A percentile compares a stretch with the other conserved stretches of the same genome.
Conservation (phyloP, 2,329 filamentous ascomycete species). For the Talaromyces verruculosus region DNA sequence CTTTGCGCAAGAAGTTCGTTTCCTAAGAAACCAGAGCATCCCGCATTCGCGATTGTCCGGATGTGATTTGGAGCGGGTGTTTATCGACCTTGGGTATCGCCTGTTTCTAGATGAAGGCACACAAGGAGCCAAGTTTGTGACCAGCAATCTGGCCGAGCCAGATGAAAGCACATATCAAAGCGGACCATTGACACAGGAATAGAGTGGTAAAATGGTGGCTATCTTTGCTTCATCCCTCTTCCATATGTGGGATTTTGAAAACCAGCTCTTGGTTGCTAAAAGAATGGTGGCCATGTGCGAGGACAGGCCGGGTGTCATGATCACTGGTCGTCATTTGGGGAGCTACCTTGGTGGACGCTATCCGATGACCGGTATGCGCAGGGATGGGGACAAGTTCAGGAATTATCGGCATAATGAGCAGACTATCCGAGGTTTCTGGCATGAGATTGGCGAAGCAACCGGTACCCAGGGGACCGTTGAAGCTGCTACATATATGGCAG, state of each 20-base stretch:
- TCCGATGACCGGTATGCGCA: constrained; percentile 16
- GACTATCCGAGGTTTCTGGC: constrained; percentile 24
- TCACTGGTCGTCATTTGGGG: constrained; percentile 24
- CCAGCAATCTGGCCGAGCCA: constrained; percentile 43
- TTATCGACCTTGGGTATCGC: constrained; percentile 59
- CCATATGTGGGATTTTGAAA: constrained; percentile 26
- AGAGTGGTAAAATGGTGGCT: constrained; percentile 22
- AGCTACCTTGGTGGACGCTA: constrained; percentile 23
- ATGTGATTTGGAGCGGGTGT: constrained; percentile 49
- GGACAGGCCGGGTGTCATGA: constrained; percentile 21
- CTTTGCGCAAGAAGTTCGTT: constrained; percentile 25
- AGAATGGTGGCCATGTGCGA: constrained; percentile 23
- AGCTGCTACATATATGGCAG: constrained; percentile 18
- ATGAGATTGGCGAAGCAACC: constrained; percentile 21
- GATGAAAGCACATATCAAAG: constrained; percentile 1
- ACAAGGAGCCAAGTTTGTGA: constrained; percentile 51
- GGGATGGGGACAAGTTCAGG: neutral
- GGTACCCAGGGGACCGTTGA: constrained; percentile 25
- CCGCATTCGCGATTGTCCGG: constrained; percentile 37
- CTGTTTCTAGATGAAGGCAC: constrained; percentile 54
- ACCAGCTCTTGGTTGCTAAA: constrained; percentile 21
- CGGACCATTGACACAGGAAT: neutral
- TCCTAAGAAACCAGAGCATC: constrained; percentile 24
- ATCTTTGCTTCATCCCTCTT: constrained; percentile 25
- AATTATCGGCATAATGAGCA: constrained; percentile 26